Evolutionary conservation across 371 early-diverging fungal genomes (phyloP).

Genomic region (Mortierella sp.): DNA sequence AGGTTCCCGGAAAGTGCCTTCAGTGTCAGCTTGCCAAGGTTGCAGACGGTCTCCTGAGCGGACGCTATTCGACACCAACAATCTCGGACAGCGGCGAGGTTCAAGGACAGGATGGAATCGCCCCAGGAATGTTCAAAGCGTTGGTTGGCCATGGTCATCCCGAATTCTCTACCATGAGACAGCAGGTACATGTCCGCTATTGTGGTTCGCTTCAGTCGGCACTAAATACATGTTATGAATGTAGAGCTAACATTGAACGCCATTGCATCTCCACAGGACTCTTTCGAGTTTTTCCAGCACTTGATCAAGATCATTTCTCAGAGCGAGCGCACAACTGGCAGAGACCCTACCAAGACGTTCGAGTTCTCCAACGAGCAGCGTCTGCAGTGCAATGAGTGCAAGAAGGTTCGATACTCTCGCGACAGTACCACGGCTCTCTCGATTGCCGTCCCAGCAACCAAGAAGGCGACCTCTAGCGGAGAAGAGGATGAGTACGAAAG

Average conservation of each 20-base stretch:
- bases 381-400: constrained; percentile 88
- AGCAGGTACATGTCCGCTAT: constrained; percentile 70
- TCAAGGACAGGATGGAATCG: constrained; percentile 75
- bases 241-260: neutral
- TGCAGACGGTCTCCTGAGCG: constrained; percentile 90
- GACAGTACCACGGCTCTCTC: constrained; percentile 74
- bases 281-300: constrained; percentile 93
- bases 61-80: constrained; percentile 80
- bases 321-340: constrained; percentile 73
- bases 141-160: constrained; percentile 90
- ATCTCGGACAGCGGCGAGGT: constrained; percentile 61
- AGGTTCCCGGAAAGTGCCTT: constrained; percentile 81
- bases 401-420: constrained; percentile 81
- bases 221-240: no score
- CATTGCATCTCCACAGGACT: constrained; percentile 69
- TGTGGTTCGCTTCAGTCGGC: no score
- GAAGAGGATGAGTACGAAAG: constrained; percentile 66
- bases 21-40: constrained; percentile 93
- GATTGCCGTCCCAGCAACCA: constrained; percentile 81
- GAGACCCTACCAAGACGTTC: constrained; percentile 83
- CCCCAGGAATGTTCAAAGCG: constrained; percentile 93
- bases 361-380: constrained; percentile 86
- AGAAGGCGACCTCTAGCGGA: constrained; percentile 26
- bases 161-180: constrained; percentile 96
- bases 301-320: constrained; percentile 80